A percentile compares a stretch with the other conserved stretches of the same genome.
phyloP scores from a whole-genome alignment of 352 stramenopile species.

The Globisporangium recalcitrans region DNA sequence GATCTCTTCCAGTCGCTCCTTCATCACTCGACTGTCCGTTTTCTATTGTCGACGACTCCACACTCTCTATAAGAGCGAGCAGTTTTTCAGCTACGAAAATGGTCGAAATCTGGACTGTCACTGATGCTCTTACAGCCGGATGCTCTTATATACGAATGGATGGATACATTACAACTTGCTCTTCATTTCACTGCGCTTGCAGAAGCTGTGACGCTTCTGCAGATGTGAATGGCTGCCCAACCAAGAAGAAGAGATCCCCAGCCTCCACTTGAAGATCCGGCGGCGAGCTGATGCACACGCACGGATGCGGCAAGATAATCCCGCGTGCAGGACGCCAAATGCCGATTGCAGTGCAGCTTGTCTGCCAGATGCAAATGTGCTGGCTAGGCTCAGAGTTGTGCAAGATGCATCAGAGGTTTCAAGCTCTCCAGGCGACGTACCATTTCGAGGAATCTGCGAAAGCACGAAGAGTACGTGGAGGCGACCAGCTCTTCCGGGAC shows the following conservation, averaged over 20 bases:
- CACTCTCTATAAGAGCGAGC: no score
- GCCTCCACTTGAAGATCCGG: slow-evolving; percentile 49
- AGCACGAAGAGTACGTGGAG: slow-evolving; percentile 49
- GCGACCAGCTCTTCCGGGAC: slow-evolving; percentile 43
- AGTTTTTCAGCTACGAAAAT: background rate
- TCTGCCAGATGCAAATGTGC: slow-evolving; percentile 17
- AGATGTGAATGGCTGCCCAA: slow-evolving; percentile 60
- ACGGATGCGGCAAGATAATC: slow-evolving; percentile 55
- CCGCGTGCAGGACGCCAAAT: slow-evolving; percentile 54
- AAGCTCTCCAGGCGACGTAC: slow-evolving; percentile 18
- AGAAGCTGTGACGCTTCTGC: slow-evolving; percentile 18
- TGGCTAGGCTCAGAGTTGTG: background rate
- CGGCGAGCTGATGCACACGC: slow-evolving; percentile 58
- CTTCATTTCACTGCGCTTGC: background rate
- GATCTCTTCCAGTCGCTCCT: slow-evolving; percentile 39
- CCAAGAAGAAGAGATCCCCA: slow-evolving; percentile 63
- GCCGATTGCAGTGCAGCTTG: slow-evolving; percentile 54
- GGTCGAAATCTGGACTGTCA: background rate
- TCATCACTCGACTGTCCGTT: background rate
- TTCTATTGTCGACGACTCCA: background rate
- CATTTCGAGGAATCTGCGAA: slow-evolving; percentile 69
- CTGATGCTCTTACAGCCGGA: background rate
- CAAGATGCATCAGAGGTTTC: background rate
- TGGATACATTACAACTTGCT: background rate
- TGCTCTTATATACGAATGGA: background rate